Evolutionary conservation across 1,139 yeast species (phyloP).

Genomic region (Suhomyces ambrosiae): DNA sequence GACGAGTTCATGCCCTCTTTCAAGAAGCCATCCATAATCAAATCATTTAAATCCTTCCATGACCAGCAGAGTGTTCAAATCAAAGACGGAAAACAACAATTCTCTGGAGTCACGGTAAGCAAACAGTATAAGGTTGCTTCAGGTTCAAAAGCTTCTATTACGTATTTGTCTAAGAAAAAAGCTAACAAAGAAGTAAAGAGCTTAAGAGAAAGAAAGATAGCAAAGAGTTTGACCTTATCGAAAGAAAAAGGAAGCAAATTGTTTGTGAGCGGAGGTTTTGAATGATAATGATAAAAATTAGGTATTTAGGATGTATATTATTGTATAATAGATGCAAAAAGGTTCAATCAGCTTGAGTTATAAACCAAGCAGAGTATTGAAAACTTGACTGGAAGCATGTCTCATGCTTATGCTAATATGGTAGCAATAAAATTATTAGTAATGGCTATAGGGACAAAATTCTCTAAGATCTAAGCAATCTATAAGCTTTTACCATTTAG

Average conservation of each 20-base stretch:
- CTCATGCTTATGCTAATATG: too few species aligned
- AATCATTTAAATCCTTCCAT: slow-evolving; percentile 46
- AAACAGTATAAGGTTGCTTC: slow-evolving; percentile 59
- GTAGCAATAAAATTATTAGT: too few species aligned
- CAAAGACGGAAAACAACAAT: slow-evolving; percentile 41
- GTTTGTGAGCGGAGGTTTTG: slow-evolving; percentile 27
- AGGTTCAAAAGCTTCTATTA: slow-evolving; percentile 61
- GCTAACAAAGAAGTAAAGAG: slow-evolving; percentile 25
- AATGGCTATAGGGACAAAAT: too few species aligned
- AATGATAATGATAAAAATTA: slow-evolving; percentile 8
- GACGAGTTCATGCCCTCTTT: slow-evolving; percentile 41
- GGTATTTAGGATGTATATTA: slow-evolving; percentile 9
- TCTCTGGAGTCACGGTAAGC: slow-evolving; percentile 58
- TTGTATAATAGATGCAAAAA: slow-evolving; percentile 12
- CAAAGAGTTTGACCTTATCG: slow-evolving; percentile 27
- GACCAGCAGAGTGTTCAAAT: slow-evolving; percentile 38
- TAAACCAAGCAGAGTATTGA: slow-evolving; percentile 3
- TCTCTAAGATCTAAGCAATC: too few species aligned
- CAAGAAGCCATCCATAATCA: slow-evolving; percentile 51
- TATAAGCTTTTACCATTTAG: neutral
- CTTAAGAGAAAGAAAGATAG: slow-evolving; percentile 32
- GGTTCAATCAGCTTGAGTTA: slow-evolving; percentile 5
- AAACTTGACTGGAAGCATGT: too few species aligned
- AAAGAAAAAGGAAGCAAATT: slow-evolving; percentile 21
- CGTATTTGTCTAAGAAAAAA: slow-evolving; percentile 49